Percentiles rank a stretch among this genome's conserved stretches.
phyloP scores from a whole-genome alignment of 208 protist species.

The Sergeia podlipaevii region DNA sequence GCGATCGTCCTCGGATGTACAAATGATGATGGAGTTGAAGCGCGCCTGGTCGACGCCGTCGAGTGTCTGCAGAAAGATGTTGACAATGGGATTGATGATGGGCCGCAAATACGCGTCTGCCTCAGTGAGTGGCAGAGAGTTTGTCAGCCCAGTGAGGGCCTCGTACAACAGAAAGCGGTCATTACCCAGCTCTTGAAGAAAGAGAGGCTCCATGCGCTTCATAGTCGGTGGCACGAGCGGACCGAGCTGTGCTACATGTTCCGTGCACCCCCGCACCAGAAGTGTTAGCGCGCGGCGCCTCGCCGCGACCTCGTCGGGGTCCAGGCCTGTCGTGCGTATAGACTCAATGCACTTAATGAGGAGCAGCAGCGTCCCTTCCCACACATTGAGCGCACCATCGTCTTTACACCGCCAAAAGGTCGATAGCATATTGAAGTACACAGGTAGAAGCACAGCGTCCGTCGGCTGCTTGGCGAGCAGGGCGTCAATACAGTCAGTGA shows the following conservation, averaged over 20 bases:
- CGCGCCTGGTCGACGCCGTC: slow-evolving; percentile 20
- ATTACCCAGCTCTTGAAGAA: slow-evolving; percentile 22
- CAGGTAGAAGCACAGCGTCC: slow-evolving; percentile 75
- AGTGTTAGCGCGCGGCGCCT: slow-evolving; percentile 56
- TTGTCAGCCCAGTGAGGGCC: slow-evolving; percentile 48
- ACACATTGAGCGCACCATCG: slow-evolving; percentile 40
- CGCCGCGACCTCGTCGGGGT: slow-evolving; percentile 34
- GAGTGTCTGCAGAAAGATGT: slow-evolving; percentile 25
- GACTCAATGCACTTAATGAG: slow-evolving; percentile 25
- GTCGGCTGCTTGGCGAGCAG: slow-evolving; percentile 33
- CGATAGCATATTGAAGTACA: slow-evolving; percentile 81
- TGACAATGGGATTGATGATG: slow-evolving; percentile 55
- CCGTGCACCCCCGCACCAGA: slow-evolving; percentile 29
- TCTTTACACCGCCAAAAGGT: slow-evolving; percentile 68
- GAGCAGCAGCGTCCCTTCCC: slow-evolving; percentile 52
- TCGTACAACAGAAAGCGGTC: slow-evolving; percentile 72
- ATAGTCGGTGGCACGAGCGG: slow-evolving; percentile 18
- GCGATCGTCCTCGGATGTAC: slow-evolving; percentile 4
- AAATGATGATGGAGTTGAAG: slow-evolving; percentile 65
- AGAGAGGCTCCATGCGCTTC: slow-evolving; percentile 40
- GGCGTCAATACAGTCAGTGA: slow-evolving; percentile 38
- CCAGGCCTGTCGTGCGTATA: too few relatives aligned
- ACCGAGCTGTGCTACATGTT: slow-evolving; percentile 18
- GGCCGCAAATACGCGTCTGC: slow-evolving; percentile 41
- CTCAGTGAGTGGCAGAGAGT: slow-evolving; percentile 29